A percentile compares a stretch with the other conserved stretches of the same genome.
Evolutionary conservation across 768 basidiomycete species (phyloP).

Genomic region (Clathrus columnatus): DNA sequence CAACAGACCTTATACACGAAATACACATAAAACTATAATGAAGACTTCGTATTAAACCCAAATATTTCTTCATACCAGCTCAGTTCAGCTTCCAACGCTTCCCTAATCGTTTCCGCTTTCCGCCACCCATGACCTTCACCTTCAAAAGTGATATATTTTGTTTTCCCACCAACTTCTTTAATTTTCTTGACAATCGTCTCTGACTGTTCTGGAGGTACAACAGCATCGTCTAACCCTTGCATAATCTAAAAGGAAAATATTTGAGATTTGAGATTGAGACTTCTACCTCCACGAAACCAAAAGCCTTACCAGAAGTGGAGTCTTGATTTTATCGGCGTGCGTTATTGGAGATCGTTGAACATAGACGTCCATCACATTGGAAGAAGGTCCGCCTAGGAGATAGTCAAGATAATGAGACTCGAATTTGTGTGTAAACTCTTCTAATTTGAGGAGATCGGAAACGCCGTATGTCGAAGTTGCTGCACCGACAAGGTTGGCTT

Average conservation of each 20-base stretch:
- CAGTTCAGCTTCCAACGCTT: conserved; percentile 44
- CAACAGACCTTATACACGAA: no score
- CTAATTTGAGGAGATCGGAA: conserved; percentile 49
- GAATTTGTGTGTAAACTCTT: conserved; percentile 64
- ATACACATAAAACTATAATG: no score
- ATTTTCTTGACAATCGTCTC: conserved; percentile 48
- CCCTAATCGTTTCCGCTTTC: conserved; percentile 44
- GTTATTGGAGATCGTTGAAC: conserved; percentile 52
- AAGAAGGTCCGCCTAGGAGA: conserved; percentile 51
- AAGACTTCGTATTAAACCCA: no score
- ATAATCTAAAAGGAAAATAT: conserved; percentile 41
- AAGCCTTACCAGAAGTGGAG: conserved; percentile 51
- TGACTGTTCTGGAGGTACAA: conserved; percentile 64
- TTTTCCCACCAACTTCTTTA: conserved; percentile 37
- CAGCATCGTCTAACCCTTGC: conserved; percentile 54
- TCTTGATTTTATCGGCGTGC: conserved; percentile 51
- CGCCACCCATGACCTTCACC: conserved; percentile 65
- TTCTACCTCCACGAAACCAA: background rate
- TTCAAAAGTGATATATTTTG: conserved; percentile 51
- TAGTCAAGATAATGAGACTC: conserved; percentile 50
- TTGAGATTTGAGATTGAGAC: background rate
- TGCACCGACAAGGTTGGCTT: conserved; percentile 39
- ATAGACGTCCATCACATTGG: conserved; percentile 49
- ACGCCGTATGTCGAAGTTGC: conserved; percentile 62
- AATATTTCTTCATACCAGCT: conserved; percentile 45